Conservation (phyloP, 495 filamentous ascomycete genomes). For the Podospora bellae-mahoneyi region DNA sequence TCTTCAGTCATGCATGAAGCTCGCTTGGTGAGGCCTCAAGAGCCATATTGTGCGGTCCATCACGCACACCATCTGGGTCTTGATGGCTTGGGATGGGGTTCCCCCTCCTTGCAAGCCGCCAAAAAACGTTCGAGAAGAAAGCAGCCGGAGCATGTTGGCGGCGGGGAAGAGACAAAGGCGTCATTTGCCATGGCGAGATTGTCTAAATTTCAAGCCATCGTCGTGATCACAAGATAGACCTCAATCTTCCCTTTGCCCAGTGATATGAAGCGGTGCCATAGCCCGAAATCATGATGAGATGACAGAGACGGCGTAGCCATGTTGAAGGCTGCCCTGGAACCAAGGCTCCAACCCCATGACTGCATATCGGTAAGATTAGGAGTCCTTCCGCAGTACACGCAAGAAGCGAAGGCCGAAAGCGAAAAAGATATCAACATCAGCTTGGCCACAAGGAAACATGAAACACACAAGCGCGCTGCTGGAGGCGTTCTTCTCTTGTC, state of each 20-base stretch:
- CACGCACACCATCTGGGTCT: neutral
- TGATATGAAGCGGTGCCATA: neutral
- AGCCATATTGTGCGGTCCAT: conserved; percentile 7
- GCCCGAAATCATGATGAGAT: neutral
- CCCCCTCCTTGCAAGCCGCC: conserved; percentile 20
- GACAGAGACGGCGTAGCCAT: neutral
- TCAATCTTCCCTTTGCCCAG: neutral
- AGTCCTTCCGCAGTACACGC: conserved; percentile 2
- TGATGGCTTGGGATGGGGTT: conserved; percentile 10
- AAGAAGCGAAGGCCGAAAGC: conserved; percentile 5
- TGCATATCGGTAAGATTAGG: conserved; percentile 2
- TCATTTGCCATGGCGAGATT: conserved; percentile 20
- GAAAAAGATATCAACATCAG: conserved; percentile 15
- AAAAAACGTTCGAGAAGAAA: conserved; percentile 16
- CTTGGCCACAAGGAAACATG: conserved; percentile 31
- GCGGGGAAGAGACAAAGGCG: conserved; percentile 10
- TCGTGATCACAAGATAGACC: conserved; percentile 8
- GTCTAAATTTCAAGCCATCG: conserved; percentile 16
- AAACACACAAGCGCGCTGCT: conserved; percentile 38
- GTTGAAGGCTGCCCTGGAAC: neutral
- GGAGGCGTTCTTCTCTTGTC: conserved; percentile 9
- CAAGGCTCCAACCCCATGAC: neutral
- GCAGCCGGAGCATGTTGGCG: neutral
- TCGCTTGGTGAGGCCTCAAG: conserved; percentile 17
- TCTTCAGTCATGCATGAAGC: conserved; percentile 7